phyloP scores from a whole-genome alignment of 106 monocot species.

The Apostasia shenzhenica region DNA sequence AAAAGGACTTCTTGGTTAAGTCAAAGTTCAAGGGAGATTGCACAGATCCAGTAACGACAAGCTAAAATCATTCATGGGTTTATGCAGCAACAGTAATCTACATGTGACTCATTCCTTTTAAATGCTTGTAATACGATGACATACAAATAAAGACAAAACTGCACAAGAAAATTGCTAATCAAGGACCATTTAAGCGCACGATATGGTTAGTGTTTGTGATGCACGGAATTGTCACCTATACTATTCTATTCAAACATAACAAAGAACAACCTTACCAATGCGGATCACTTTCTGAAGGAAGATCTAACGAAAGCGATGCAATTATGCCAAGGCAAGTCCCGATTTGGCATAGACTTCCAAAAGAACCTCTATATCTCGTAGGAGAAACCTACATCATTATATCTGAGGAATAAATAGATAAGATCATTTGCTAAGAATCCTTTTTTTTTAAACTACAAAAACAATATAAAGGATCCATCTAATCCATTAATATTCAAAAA shows the following conservation, averaged over 20 bases:
- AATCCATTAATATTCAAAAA: too few species aligned
- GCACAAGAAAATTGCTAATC: too few species aligned
- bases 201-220: neutral
- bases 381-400: conserved; percentile 63
- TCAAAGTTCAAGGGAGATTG: too few species aligned
- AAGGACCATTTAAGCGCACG: too few species aligned
- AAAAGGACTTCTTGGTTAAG: too few species aligned
- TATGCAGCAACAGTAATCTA: too few species aligned
- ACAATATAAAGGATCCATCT: too few species aligned
- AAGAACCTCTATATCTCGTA: conserved; percentile 74
- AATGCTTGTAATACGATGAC: too few species aligned
- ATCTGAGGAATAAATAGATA: conserved; percentile 20
- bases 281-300: conserved; percentile 75
- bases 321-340: conserved; percentile 90
- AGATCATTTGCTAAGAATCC: neutral
- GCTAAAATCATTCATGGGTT: too few species aligned
- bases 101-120: too few species aligned
- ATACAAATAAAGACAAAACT: too few species aligned
- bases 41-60: too few species aligned
- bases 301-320: conserved; percentile 60
- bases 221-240: conserved; percentile 2
- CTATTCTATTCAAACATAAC: neutral
- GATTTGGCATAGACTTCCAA: conserved; percentile 75
- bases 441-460: neutral
- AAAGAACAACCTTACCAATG: conserved; percentile 59